Conservation (phyloP, 179 eudicot genomes). For the Beta macrorhiza region DNA sequence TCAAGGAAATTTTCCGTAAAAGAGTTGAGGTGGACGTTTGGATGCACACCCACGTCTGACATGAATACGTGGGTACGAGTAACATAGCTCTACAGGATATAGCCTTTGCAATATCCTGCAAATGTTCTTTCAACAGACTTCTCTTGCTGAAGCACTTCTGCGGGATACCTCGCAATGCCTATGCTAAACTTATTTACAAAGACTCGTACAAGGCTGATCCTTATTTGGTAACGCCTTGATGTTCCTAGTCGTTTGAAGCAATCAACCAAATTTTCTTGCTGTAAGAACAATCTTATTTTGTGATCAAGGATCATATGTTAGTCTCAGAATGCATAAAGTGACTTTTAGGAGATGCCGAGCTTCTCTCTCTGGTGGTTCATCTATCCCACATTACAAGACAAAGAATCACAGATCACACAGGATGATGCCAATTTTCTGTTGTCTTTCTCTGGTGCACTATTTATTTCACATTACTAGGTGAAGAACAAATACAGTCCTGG, state of each 20-base stretch:
- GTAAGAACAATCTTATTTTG: not conserved
- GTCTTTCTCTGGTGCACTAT: not conserved
- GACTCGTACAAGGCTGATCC: not conserved
- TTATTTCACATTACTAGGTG: not conserved
- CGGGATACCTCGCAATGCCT: not conserved
- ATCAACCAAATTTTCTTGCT: not conserved
- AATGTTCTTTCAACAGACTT: not conserved
- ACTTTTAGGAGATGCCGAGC: not conserved
- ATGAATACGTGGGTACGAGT: too few species aligned
- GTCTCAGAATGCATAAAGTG: not conserved
- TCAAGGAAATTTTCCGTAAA: too few species aligned
- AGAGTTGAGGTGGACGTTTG: too few species aligned
- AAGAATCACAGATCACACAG: not conserved
- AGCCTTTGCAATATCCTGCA: not conserved
- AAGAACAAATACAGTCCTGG: not conserved
- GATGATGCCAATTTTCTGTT: not conserved
- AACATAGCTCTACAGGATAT: not conserved
- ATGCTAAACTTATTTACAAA: not conserved
- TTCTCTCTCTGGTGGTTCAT: not conserved
- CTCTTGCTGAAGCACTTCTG: not conserved
- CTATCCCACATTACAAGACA: not conserved
- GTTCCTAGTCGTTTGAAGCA: not conserved
- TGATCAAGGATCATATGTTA: not conserved
- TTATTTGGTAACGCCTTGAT: too few species aligned
- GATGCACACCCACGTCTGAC: too few species aligned